A percentile compares a stretch with the other conserved stretches of the same genome.
These are phyloP conservation scores for Polyplosphaeria fusca DNA, from an alignment of 495 filamentous ascomycete genomes.

Conservation along the genomic window DNA sequence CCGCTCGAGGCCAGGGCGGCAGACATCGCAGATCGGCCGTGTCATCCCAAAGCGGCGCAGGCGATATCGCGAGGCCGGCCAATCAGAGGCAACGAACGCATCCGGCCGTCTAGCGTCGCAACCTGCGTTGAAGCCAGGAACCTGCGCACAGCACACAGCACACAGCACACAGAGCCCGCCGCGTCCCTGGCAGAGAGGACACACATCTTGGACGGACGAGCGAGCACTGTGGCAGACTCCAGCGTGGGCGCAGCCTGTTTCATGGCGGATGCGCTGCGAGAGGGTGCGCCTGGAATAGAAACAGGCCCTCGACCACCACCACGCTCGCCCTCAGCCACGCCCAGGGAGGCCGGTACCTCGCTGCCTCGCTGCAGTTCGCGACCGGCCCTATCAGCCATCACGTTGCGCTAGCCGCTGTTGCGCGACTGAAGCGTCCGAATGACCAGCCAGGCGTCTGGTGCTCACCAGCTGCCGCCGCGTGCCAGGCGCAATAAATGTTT, in stretches of 20 bases:
- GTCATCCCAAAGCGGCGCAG: constrained; percentile 4
- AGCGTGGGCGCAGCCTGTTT: too few species aligned
- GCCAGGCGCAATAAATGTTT: constrained; percentile 24
- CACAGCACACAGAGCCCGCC: not conserved
- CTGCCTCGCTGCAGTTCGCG: not conserved
- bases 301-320: not conserved
- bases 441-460: constrained; percentile 19
- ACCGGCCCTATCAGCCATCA: constrained; percentile 13
- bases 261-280: not conserved
- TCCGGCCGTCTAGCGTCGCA: not conserved
- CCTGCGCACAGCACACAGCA: not conserved
- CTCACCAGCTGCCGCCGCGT: constrained; percentile 7
- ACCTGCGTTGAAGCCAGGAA: constrained; percentile 12
- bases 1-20: constrained; percentile 4
- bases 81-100: not conserved
- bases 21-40: constrained; percentile 2
- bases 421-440: constrained; percentile 27
- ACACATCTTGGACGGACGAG: not conserved
- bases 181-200: constrained; percentile 2
- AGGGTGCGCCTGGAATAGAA: not conserved
- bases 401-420: constrained; percentile 19
- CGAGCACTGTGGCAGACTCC: too few species aligned
- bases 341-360: constrained; percentile 6
- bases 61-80: constrained; percentile 1
- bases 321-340: not conserved